Base-by-base conservation (phyloP, 441 rosid species). In the Corymbia calophylla region DNA sequence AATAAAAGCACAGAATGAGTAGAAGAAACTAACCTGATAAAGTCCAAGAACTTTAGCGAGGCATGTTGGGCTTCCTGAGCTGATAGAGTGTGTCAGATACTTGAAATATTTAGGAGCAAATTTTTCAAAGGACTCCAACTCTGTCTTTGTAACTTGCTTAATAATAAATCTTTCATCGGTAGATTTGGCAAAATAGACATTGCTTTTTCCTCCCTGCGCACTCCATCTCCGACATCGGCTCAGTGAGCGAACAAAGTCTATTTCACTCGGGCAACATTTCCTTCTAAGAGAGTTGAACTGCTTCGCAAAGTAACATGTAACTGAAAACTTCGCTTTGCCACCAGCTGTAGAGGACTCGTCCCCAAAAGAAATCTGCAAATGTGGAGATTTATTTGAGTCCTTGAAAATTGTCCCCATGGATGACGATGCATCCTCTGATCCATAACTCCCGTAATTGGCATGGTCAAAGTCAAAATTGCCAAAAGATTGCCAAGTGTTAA, bases 201-300 rank as follows among this genome's bases (percentile, higher is more conserved):
- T 98, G 93, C 98, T 97, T 93, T 98, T 97, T 23, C 99, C 99
- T 88, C 99, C 99, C 91, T 98, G 97, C 5, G 99, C 99, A 88
- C 93, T 93, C 99, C 99, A 98, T 90, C 93, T 95, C 91, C 91
- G 95, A 89, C 97, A 95, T 64, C 99, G 99, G 91, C 98, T 96
- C 94, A 98, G 89, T 49, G 99, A 98, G 70, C 98, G 93, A 62
- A 98, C 91, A 88, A 96, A 96, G 93, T 98, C 98, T 51, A 97
- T 92, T 90, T 95, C 96, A 56, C 90, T 92, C 16, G 98, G 97
- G 90, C 99, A 98, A 87, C 99, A 98, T 47, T 93, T 95, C 93
- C 93, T 95, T 90, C 99, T 94, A 53, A 98, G 93, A 66, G 94
- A 94, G 77, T 98, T 97, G 56, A 98, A 98, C 93, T 95, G 98